Conservation (phyloP, 768 basidiomycete species). For the Crepidotus variabilis region DNA sequence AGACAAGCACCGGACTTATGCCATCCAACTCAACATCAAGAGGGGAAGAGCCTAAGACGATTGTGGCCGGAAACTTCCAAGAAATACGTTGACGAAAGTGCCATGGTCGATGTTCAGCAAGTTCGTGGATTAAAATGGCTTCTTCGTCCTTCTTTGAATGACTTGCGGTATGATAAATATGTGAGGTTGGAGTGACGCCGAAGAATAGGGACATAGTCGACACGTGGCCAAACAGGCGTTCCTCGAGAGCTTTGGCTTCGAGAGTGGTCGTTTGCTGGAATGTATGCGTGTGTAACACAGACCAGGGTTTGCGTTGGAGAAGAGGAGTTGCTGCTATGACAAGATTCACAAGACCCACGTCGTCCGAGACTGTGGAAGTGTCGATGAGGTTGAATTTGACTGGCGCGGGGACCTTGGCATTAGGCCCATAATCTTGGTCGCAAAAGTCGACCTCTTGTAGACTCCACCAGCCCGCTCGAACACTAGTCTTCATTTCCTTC, state of each 20-base stretch:
- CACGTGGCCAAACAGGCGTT: conserved; percentile 33
- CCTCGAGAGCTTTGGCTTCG: conserved; percentile 20
- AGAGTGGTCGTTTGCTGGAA: conserved; percentile 20
- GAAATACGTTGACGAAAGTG: conserved; percentile 8
- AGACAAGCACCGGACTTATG: background rate
- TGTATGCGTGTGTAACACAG: conserved; percentile 39
- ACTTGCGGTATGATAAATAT: conserved; percentile 35
- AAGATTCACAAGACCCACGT: background rate
- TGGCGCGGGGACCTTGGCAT: conserved; percentile 18
- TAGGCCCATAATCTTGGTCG: conserved; percentile 18
- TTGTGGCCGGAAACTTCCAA: conserved; percentile 31
- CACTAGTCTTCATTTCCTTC: conserved; percentile 3
- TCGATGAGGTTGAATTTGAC: background rate
- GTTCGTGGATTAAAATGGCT: conserved; percentile 26
- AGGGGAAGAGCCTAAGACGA: conserved; percentile 21
- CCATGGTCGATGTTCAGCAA: conserved; percentile 24
- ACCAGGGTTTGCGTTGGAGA: conserved; percentile 23
- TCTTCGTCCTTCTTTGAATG: conserved; percentile 37
- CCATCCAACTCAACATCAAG: conserved; percentile 11
- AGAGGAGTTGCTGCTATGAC: conserved; percentile 28
- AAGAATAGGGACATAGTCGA: conserved; percentile 37
- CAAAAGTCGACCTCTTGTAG: conserved; percentile 22
- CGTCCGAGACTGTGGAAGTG: background rate
- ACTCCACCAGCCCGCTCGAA: conserved; percentile 24
- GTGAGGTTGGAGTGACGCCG: conserved; percentile 35